Evolutionary conservation across 257 asterid genomes (phyloP), one percentile per base, ranked within the genome.

Genomic region (Solanum microdontum): DNA sequence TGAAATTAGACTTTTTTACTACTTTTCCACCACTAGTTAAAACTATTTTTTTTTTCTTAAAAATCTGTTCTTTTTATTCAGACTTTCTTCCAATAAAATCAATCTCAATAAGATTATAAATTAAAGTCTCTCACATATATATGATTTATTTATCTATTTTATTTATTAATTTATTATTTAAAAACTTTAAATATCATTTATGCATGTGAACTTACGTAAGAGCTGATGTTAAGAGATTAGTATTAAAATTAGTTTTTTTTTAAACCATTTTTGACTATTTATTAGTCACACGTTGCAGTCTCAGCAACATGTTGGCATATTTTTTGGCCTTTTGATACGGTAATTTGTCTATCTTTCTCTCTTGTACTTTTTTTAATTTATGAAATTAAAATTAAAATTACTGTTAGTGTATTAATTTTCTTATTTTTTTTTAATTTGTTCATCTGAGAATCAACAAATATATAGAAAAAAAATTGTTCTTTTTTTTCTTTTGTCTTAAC

Each of bases 281-380:
- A 17, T 55, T 17, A 55, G 64, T 55, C 11, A 48, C 85, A 82
- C 85, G 70, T 82, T 82, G 40, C 43, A 82, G 6, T 36, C 43
- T 45, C 26, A 26, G 43, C 85, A 15, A 82, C 69, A 28, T 48
- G 70, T 82, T 48, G 85, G 85, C 70, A 82, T 82, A 48, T 28
- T 17, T 82, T 82, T 82, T 82, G 85, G 70, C 85, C 85, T 30
- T 82, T 48, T 48, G 69, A 82, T 82, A 82, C 85, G 85, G 85
- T 82, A 82, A 30, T 21, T 48, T 82, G 19, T 82, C 70, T 82
- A 39, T 82, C 11, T 82, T 28, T 15, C 3, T 37, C 6, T 37
- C 6, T 72, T 33, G 14, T 55, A 17, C 15, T 32, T 32, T 39
- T 24, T 40, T 51, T 51, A 45, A 17, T 55, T 14, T 45, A n/a